phyloP scores from a whole-genome alignment of 768 basidiomycete genomes.

The Lentinula lateritia region DNA sequence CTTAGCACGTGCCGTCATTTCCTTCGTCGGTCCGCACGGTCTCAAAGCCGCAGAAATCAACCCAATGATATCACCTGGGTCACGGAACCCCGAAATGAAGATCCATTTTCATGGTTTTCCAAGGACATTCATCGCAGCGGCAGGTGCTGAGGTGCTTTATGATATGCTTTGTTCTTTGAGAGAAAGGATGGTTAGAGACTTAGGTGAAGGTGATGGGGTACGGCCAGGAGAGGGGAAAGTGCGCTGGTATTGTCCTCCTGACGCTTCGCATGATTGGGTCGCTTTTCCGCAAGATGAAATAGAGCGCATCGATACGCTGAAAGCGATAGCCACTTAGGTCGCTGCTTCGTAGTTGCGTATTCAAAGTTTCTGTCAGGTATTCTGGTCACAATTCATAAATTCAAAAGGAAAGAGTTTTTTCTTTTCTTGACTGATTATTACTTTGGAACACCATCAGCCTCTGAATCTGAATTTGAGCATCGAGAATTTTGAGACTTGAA shows the following conservation, averaged over 20 bases:
- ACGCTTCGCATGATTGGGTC: slow-evolving; percentile 52
- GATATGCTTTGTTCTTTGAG: slow-evolving; percentile 44
- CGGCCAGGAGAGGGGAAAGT: slow-evolving; percentile 35
- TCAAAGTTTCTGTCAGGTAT: too few relatives aligned
- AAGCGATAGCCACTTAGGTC: slow-evolving; percentile 49
- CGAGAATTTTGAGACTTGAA: too few relatives aligned
- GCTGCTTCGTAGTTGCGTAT: slow-evolving; percentile 30
- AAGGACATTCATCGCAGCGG: slow-evolving; percentile 51
- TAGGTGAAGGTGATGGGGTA: slow-evolving; percentile 39
- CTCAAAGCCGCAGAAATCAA: slow-evolving; percentile 37
- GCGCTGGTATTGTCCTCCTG: slow-evolving; percentile 41
- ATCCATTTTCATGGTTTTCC: slow-evolving; percentile 54
- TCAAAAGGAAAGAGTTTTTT: too few relatives aligned
- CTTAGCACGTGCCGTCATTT: slow-evolving; percentile 17
- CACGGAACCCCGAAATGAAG: slow-evolving; percentile 26
- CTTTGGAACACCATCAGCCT: too few relatives aligned
- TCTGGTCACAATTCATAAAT: too few relatives aligned
- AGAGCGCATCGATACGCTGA: slow-evolving; percentile 41
- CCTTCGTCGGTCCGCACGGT: slow-evolving; percentile 46
- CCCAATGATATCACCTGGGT: slow-evolving; percentile 57
- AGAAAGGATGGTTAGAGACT: slow-evolving; percentile 43
- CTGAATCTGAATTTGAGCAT: too few relatives aligned
- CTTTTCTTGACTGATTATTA: too few relatives aligned
- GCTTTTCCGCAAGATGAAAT: slow-evolving; percentile 46
- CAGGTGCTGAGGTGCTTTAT: slow-evolving; percentile 53